These are phyloP conservation scores for Lentinula novae-zelandiae DNA, from an alignment of 1,284 basidiomycete species.

Conservation along the genomic window DNA sequence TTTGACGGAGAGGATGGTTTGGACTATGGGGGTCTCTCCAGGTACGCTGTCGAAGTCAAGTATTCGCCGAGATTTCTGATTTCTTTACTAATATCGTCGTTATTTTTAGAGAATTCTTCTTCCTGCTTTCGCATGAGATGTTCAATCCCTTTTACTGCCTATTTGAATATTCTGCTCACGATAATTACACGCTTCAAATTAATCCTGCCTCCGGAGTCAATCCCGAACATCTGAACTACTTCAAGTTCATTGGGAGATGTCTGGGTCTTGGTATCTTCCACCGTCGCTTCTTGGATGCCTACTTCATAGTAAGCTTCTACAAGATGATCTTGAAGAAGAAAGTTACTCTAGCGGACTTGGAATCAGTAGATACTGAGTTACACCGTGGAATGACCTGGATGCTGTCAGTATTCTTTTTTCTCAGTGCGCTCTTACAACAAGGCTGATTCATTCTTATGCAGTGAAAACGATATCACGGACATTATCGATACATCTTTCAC, in stretches of 20 bases:
- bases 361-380: slow-evolving; percentile 85
- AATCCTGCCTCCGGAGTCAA: slow-evolving; percentile 95
- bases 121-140: slow-evolving; percentile 94
- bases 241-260: slow-evolving; percentile 94
- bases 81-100: slow-evolving; percentile 14
- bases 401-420: slow-evolving; percentile 50
- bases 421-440: background rate
- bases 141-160: slow-evolving; percentile 96
- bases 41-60: slow-evolving; percentile 39
- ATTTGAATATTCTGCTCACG: slow-evolving; percentile 96
- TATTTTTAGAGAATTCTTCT: slow-evolving; percentile 65
- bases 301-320: slow-evolving; percentile 97
- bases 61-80: background rate
- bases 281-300: slow-evolving; percentile 91
- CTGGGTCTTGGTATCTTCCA: slow-evolving; percentile 95
- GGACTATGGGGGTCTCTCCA: slow-evolving; percentile 91
- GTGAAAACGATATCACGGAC: slow-evolving; percentile 88
- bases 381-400: slow-evolving; percentile 93
- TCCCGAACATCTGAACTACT: slow-evolving; percentile 95
- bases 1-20: slow-evolving; percentile 96
- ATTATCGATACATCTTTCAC: slow-evolving; percentile 89
- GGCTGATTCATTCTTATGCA: slow-evolving; percentile 23
- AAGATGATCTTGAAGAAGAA: slow-evolving; percentile 97
- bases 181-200: slow-evolving; percentile 95
- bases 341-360: slow-evolving; percentile 80